Evolutionary conservation across 495 filamentous ascomycete species (phyloP).

Genomic region (Xylaria longipes): DNA sequence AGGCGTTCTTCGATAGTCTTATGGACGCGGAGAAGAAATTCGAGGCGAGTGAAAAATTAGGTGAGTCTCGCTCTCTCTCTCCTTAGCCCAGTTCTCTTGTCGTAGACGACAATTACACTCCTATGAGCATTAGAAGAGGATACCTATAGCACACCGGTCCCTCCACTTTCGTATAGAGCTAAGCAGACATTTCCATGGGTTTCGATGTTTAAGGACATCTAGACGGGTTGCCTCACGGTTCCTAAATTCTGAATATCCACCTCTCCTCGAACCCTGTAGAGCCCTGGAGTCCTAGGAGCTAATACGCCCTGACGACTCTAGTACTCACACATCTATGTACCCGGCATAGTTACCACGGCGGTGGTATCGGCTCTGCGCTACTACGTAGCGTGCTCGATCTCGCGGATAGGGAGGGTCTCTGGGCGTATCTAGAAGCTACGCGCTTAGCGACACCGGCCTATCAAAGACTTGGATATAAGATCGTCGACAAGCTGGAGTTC

Average conservation of each 20-base stretch:
- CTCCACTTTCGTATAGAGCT: background rate
- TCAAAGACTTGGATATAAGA: conserved; percentile 47
- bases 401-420: conserved; percentile 44
- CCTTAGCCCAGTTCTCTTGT: background rate
- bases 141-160: background rate
- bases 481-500: conserved; percentile 35
- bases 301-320: conserved; percentile 20
- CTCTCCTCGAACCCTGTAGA: background rate
- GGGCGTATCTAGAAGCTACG: conserved; percentile 54
- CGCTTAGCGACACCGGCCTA: conserved; percentile 50
- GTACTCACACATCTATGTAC: conserved; percentile 52
- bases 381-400: conserved; percentile 43
- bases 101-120: no score
- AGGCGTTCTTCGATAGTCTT: conserved; percentile 29
- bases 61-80: conserved; percentile 25
- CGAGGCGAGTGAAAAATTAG: conserved; percentile 31
- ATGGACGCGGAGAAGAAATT: conserved; percentile 34
- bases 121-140: background rate
- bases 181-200: background rate
- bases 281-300: background rate
- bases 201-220: background rate
- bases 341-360: conserved; percentile 49
- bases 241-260: background rate
- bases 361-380: conserved; percentile 47
- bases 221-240: background rate